phyloP scores from a whole-genome alignment of 345 rosid species.

The Pelargonium nanum region DNA sequence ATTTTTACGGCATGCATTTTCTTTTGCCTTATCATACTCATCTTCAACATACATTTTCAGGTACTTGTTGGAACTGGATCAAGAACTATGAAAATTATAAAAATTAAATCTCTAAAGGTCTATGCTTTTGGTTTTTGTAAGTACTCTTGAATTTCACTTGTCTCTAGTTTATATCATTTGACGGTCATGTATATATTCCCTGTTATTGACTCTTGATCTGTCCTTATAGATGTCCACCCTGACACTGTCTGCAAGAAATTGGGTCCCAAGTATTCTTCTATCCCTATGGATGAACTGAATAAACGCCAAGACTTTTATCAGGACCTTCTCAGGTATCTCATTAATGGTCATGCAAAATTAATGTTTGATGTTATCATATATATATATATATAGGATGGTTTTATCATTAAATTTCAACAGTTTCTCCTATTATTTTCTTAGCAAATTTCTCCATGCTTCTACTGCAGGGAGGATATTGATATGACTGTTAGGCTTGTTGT shows the following conservation, averaged over 20 bases:
- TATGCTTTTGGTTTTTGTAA: slow-evolving; percentile 94
- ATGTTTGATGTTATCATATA: not conserved
- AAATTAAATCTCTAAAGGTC: slow-evolving; percentile 64
- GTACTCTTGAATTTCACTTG: slow-evolving; percentile 27
- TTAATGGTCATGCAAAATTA: not conserved
- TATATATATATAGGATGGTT: not conserved
- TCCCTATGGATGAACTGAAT: slow-evolving; percentile 43
- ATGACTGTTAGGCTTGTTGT: slow-evolving; percentile 94
- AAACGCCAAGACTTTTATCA: slow-evolving; percentile 45
- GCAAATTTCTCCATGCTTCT: slow-evolving; percentile 12
- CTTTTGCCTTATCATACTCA: not conserved
- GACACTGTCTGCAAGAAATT: slow-evolving; percentile 67
- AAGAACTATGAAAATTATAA: slow-evolving; percentile 70
- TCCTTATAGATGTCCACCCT: slow-evolving; percentile 59
- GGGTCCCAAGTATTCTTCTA: slow-evolving; percentile 62
- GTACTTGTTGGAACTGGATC: slow-evolving; percentile 97
- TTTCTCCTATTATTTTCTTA: slow-evolving; percentile 1
- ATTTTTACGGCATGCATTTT: not conserved
- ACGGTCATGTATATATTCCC: not conserved
- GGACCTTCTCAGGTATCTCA: slow-evolving; percentile 78
- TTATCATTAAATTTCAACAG: not conserved
- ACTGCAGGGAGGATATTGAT: slow-evolving; percentile 61
- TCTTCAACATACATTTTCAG: slow-evolving; percentile 20
- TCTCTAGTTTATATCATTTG: not conserved
- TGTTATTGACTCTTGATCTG: not conserved